These are phyloP conservation scores for Plasmodium coatneyi DNA, from an alignment of 169 alveolate genomes.

Conservation along the genomic window DNA sequence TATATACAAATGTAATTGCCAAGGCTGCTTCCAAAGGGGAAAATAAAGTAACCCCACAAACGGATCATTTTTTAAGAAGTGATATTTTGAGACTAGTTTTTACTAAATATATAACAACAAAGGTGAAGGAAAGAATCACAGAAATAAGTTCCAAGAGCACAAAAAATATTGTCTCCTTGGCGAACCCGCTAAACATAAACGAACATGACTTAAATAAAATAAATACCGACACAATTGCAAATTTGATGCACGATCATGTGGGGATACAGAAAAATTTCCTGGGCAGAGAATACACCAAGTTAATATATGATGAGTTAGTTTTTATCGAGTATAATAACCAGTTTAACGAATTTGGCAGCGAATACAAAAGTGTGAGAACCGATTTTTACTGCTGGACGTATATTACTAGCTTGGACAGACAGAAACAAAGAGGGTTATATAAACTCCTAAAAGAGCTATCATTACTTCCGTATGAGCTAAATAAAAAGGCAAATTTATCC, in stretches of 20 bases:
- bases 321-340: slow-evolving; percentile 75
- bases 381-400: slow-evolving; percentile 76
- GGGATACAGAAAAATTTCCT: slow-evolving; percentile 63
- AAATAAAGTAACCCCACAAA: slow-evolving; percentile 25
- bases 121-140: slow-evolving; percentile 31
- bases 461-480: slow-evolving; percentile 68
- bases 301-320: slow-evolving; percentile 53
- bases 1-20: slow-evolving; percentile 47
- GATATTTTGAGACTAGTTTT: slow-evolving; percentile 55
- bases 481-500: slow-evolving; percentile 74
- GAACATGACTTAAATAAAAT: slow-evolving; percentile 64
- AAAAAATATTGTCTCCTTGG: slow-evolving; percentile 53
- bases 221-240: slow-evolving; percentile 55
- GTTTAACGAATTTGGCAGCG: slow-evolving; percentile 66
- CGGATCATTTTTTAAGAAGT: slow-evolving; percentile 72
- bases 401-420: slow-evolving; percentile 64
- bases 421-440: slow-evolving; percentile 69
- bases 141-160: slow-evolving; percentile 64
- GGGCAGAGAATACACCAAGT: slow-evolving; percentile 31
- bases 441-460: slow-evolving; percentile 67
- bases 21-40: slow-evolving; percentile 49
- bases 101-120: slow-evolving; percentile 30
- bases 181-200: slow-evolving; percentile 69
- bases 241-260: slow-evolving; percentile 51
- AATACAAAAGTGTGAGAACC: slow-evolving; percentile 57